Conservation (phyloP, 78 protist species). For the Dictyostelium intermedium region DNA sequence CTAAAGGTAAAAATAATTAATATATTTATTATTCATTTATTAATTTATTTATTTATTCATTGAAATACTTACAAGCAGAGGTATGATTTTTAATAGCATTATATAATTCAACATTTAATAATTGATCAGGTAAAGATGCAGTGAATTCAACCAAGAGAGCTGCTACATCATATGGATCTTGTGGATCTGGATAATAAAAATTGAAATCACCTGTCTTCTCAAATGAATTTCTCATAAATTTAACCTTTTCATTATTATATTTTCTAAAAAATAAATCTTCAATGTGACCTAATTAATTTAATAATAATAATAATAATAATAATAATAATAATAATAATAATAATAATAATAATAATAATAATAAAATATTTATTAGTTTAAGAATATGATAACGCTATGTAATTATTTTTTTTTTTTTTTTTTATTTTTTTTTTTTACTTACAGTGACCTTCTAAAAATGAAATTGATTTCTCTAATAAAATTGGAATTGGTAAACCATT, state of each 20-base stretch:
- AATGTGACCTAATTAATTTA: not conserved
- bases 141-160: conserved; percentile 29
- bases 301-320: not conserved
- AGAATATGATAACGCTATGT: no score
- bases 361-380: no score
- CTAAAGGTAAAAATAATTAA: not conserved
- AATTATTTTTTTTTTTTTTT: no score
- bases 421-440: no score
- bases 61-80: conserved; percentile 44
- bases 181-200: conserved; percentile 52
- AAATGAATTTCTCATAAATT: not conserved
- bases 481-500: conserved; percentile 43
- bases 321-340: not conserved
- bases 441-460: conserved; percentile 66
- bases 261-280: conserved; percentile 29
- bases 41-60: not conserved
- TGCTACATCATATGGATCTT: conserved; percentile 62
- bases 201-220: conserved; percentile 40
- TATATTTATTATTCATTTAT: not conserved
- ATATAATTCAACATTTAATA: conserved; percentile 23
- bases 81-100: conserved; percentile 17
- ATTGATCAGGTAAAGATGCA: conserved; percentile 59
- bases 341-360: no score
- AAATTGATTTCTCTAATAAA: conserved; percentile 37
- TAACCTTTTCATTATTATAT: not conserved